These are phyloP conservation scores for Globisporangium abappressorium DNA, from an alignment of 352 stramenopile species.

Conservation along the genomic window DNA sequence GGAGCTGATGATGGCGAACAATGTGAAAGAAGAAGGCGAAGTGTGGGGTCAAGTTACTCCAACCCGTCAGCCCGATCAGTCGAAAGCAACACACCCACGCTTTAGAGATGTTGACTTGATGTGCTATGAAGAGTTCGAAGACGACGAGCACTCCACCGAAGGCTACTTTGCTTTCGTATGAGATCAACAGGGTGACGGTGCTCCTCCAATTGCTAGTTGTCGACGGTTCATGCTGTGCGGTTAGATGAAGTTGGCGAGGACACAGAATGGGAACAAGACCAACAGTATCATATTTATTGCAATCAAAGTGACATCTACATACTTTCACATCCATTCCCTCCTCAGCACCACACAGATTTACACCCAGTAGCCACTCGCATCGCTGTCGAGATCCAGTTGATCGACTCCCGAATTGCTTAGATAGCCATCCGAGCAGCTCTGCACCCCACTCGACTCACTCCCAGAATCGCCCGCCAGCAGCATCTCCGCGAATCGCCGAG, in stretches of 20 bases:
- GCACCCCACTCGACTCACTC: slow-evolving; percentile 52
- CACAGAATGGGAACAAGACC: neutral
- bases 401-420: slow-evolving; percentile 41
- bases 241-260: neutral
- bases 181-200: neutral
- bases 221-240: neutral
- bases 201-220: neutral
- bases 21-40: neutral
- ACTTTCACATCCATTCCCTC: neutral
- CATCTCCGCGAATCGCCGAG: slow-evolving; percentile 27
- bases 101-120: slow-evolving; percentile 22
- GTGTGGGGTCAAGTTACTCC: slow-evolving; percentile 6
- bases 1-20: slow-evolving; percentile 29
- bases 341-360: neutral
- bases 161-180: slow-evolving; percentile 16
- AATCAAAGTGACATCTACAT: slow-evolving; percentile 7
- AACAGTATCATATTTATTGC: slow-evolving; percentile 13
- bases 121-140: slow-evolving; percentile 27
- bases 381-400: slow-evolving; percentile 28
- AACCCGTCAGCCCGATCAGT: neutral
- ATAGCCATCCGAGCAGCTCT: slow-evolving; percentile 50
- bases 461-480: slow-evolving; percentile 15
- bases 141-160: slow-evolving; percentile 10
- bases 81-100: neutral
- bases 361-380: slow-evolving; percentile 24